These are phyloP conservation scores for Ceratobasidium sp. DNA, from an alignment of 1,284 basidiomycete genomes.

Conservation along the genomic window DNA sequence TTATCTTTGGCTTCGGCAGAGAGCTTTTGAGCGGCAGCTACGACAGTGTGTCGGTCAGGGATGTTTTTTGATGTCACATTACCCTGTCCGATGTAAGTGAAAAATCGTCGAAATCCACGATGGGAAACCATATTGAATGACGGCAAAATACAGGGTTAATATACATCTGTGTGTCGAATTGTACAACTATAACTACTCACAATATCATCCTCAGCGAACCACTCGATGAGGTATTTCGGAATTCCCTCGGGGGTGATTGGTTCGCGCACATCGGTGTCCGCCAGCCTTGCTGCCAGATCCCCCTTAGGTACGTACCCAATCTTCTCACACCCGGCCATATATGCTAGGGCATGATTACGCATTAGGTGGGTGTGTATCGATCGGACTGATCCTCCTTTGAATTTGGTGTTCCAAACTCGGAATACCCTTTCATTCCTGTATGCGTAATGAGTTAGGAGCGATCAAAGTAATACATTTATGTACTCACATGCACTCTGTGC, in stretches of 20 bases:
- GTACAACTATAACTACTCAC: slow-evolving; percentile 15
- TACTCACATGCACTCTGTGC: slow-evolving; percentile 20
- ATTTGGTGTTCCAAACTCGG: slow-evolving; percentile 11
- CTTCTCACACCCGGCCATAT: background rate
- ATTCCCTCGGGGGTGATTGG: slow-evolving; percentile 12
- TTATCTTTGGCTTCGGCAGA: slow-evolving; percentile 22
- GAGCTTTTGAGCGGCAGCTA: background rate
- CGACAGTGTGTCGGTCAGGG: slow-evolving; percentile 38
- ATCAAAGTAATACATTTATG: too few relatives aligned
- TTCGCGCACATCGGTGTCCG: background rate
- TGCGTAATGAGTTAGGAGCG: too few relatives aligned
- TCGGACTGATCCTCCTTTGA: background rate
- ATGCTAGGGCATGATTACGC: background rate
- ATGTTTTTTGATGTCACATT: slow-evolving; percentile 42
- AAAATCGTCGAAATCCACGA: slow-evolving; percentile 45
- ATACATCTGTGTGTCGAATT: background rate
- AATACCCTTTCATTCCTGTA: background rate
- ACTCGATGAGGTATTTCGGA: slow-evolving; percentile 18
- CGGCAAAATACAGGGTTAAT: slow-evolving; percentile 11
- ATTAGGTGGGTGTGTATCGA: background rate
- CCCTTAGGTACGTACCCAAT: slow-evolving; percentile 12
- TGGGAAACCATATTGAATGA: slow-evolving; percentile 45
- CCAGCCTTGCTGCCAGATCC: background rate
- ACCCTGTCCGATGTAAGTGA: slow-evolving; percentile 20
- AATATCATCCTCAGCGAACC: slow-evolving; percentile 46